Conservation (phyloP, 441 rosid genomes). For the Kokia cookei region DNA sequence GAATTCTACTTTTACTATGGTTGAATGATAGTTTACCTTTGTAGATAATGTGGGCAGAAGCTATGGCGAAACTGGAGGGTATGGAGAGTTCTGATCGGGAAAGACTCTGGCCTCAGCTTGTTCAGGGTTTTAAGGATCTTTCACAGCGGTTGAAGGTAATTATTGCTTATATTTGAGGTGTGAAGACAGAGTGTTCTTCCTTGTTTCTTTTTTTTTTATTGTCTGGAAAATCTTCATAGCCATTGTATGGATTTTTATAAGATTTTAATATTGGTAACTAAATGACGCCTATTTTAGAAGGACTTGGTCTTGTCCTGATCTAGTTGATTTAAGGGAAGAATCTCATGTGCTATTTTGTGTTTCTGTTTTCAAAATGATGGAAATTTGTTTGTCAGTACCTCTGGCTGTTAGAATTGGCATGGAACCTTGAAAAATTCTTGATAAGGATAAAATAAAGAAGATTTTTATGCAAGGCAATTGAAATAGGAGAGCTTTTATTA, state of each 20-base stretch:
- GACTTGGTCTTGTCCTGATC: background rate
- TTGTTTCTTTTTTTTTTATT: background rate
- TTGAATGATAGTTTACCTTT: slow-evolving; percentile 39
- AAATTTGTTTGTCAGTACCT: background rate
- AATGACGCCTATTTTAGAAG: background rate
- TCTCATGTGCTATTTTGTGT: background rate
- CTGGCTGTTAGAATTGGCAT: background rate
- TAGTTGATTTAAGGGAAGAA: background rate
- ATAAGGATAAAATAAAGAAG: background rate
- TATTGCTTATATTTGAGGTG: background rate
- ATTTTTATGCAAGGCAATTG: background rate
- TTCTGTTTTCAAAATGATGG: background rate
- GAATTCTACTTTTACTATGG: slow-evolving; percentile 9
- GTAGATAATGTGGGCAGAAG: slow-evolving; percentile 99
- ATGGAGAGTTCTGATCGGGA: slow-evolving; percentile 89
- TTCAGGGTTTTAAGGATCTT: slow-evolving; percentile 95
- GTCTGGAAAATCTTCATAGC: background rate
- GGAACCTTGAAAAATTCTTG: background rate
- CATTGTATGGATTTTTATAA: background rate
- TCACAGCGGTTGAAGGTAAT: slow-evolving; percentile 86
- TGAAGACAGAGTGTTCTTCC: background rate
- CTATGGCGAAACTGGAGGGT: slow-evolving; percentile 90
- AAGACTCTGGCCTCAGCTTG: slow-evolving; percentile 98
- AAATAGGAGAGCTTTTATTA: background rate
- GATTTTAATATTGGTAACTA: background rate